Conservation (phyloP, 2,329 filamentous ascomycete genomes). For the Leptodontidium sp. region DNA sequence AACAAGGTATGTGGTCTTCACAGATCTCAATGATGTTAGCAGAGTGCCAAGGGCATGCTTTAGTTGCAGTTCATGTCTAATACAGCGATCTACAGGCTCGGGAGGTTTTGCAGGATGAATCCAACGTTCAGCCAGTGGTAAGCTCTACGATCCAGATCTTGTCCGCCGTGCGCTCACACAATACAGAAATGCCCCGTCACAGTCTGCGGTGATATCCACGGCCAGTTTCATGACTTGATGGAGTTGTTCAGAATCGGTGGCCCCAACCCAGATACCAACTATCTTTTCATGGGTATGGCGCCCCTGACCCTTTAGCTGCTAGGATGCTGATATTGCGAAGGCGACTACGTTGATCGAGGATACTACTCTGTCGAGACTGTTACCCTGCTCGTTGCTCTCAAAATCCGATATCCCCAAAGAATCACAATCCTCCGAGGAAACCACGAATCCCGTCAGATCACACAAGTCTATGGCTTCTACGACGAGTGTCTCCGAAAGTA, state of each 20-base stretch:
- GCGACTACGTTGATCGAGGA: constrained; percentile 97
- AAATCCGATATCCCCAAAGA: constrained; percentile 96
- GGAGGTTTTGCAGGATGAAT: constrained; percentile 96
- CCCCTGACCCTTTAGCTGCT: constrained; percentile 12
- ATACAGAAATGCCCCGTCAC: constrained; percentile 95
- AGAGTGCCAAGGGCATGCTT: constrained; percentile 18
- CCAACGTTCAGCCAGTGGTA: constrained; percentile 99
- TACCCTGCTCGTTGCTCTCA: constrained; percentile 92
- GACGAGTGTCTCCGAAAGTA: constrained; percentile 99
- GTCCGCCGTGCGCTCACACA: constrained; percentile 30
- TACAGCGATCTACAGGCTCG: constrained; percentile 69
- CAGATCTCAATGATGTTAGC: constrained; percentile 31
- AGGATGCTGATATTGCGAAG: constrained; percentile 54
- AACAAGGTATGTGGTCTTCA: constrained; percentile 77
- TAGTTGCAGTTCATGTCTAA: constrained; percentile 33
- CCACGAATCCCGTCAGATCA: constrained; percentile 98
- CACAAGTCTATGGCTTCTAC: constrained; percentile 99
- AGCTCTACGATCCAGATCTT: constrained; percentile 45
- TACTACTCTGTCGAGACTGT: constrained; percentile 99
- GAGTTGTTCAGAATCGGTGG: constrained; percentile 99
- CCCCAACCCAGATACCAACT: constrained; percentile 97
- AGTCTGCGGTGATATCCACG: constrained; percentile 98
- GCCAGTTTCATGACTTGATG: constrained; percentile 99
- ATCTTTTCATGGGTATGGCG: constrained; percentile 97
- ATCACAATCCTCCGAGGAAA: constrained; percentile 99